Conservation (phyloP, 768 basidiomycete genomes). For the Pisolithus marmoratus region DNA sequence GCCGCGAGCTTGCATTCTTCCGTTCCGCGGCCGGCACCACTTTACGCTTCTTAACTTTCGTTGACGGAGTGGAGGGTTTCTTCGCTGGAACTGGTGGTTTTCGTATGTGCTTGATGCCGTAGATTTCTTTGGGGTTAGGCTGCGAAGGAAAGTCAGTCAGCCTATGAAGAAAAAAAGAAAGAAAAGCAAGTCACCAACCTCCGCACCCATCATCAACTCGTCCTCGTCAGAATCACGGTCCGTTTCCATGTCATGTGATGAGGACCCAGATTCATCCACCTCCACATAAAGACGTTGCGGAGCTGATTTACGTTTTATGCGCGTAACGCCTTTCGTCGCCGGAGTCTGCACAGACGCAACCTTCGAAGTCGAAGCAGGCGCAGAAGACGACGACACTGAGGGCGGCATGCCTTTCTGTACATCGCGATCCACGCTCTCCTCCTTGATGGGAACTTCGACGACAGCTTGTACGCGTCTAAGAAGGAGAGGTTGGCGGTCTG, state of each 20-base stretch:
- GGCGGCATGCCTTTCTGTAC: neutral
- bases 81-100: constrained; percentile 5
- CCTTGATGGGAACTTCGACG: constrained; percentile 55
- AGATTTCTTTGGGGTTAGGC: constrained; percentile 37
- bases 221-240: constrained; percentile 44
- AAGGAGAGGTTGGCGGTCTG: constrained; percentile 25
- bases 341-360: constrained; percentile 5
- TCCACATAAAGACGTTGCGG: constrained; percentile 25
- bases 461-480: constrained; percentile 62
- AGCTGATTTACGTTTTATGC: constrained; percentile 13
- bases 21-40: neutral
- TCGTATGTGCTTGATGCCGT: constrained; percentile 23
- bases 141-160: constrained; percentile 13
- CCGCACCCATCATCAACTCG: constrained; percentile 56
- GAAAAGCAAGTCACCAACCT: constrained; percentile 32
- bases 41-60: constrained; percentile 19
- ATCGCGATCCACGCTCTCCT: constrained; percentile 50
- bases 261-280: constrained; percentile 26
- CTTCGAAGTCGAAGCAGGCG: constrained; percentile 11
- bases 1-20: constrained; percentile 7
- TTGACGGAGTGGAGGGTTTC: constrained; percentile 1
- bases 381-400: constrained; percentile 11
- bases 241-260: constrained; percentile 12
- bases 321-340: constrained; percentile 6
- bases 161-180: neutral